Evolutionary conservation across 2,329 filamentous ascomycete genomes (phyloP).

Genomic region (Phialemoniopsis sp.): DNA sequence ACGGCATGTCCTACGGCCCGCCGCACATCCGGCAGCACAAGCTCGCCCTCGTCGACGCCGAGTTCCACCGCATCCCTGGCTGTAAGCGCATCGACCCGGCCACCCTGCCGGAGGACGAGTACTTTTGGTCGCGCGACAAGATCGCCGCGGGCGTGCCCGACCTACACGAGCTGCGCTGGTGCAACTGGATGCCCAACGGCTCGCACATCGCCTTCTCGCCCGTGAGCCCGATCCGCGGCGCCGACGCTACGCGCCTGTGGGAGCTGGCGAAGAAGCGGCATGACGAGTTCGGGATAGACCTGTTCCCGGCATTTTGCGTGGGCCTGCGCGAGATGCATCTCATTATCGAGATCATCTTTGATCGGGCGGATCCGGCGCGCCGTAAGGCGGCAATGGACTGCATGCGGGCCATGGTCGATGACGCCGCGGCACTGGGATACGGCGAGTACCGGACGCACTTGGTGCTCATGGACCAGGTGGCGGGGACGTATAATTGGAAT

Average conservation of each 20-base stretch:
- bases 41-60: constrained; percentile 23
- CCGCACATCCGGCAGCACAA: constrained; percentile 25
- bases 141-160: constrained; percentile 6
- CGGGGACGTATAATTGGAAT: constrained; percentile 36
- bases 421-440: constrained; percentile 31
- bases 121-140: constrained; percentile 11
- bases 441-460: constrained; percentile 41
- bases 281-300: constrained; percentile 29
- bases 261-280: constrained; percentile 24
- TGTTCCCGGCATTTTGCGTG: constrained; percentile 33
- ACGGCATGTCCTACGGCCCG: constrained; percentile 27
- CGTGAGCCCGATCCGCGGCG: constrained; percentile 36
- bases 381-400: constrained; percentile 18
- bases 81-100: constrained; percentile 19
- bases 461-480: constrained; percentile 38
- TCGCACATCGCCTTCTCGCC: constrained; percentile 38
- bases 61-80: constrained; percentile 22
- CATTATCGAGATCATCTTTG: constrained; percentile 27
- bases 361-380: constrained; percentile 16
- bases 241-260: constrained; percentile 33
- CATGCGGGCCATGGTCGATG: constrained; percentile 25
- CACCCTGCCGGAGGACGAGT: constrained; percentile 11
- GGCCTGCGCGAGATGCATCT: constrained; percentile 27
- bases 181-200: constrained; percentile 37
- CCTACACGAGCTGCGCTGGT: constrained; percentile 30